Base-by-base conservation (phyloP, 352 stramenopile genomes). In the Globisporangium barbulae region DNA sequence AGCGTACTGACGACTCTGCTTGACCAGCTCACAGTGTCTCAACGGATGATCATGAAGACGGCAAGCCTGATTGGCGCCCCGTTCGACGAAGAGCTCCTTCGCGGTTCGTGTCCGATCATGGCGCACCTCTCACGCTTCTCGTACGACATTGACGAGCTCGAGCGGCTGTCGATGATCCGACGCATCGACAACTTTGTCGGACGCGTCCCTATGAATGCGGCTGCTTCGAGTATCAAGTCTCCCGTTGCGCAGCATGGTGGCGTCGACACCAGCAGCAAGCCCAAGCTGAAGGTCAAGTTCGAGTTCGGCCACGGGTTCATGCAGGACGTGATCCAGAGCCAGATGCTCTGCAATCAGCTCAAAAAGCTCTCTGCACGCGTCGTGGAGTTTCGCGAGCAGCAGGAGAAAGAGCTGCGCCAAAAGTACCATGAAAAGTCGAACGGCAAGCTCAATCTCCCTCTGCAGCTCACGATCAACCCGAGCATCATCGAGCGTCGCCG, bases 31-130 rank as follows among this genome's bases (percentile, higher is more conserved):
- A 91, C 82, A 1, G 81, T 93, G 1, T 93, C 83, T 7, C 87
- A 96, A 64, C 78, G 81, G 31, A 93, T 94, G 82, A 72, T 96
- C 15, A 84, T 96, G 76, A 96, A 96, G 65, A 96, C 87, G 12
- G 87, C 87, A 8, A 96, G 85, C 53, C 80, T 89, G 22, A 88
- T 96, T 31, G 87, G 83, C 7, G 70, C 80, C 5, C 65, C 76
- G 7, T 96, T 96, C 70, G 87, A 96, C 54, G 74, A 88, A 48
- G 83, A 93, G 39, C 71, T 85, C 12, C 71, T 96, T 21, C 79
- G 83, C 13, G 78, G 70, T 12, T 71, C 85, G 45, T 89, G 82
- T 31, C 87, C 83, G 3, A 94, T 96, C 61, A 75, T 79, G 47
- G 83, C 79, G 1, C 80, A 94, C 58, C 61, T 91, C n/a, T 74